Evolutionary conservation across 345 rosid species (phyloP), one percentile per base, ranked within the genome.

Genomic region (Microthlaspi erraticum): DNA sequence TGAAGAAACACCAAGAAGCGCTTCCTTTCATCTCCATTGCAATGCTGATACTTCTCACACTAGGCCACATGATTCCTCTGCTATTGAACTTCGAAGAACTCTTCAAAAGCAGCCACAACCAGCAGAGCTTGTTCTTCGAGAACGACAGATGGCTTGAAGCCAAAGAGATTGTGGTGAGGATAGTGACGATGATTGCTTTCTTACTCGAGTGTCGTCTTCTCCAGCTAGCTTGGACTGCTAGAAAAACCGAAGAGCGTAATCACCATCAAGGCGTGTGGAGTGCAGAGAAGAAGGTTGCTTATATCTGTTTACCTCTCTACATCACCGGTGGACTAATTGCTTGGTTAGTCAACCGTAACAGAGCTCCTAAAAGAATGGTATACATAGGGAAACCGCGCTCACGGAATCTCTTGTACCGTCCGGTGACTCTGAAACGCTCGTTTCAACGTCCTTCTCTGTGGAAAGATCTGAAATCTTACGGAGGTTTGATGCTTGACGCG

Each of bases 121-220:
- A 79, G 72, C 91, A 78, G 73, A 83, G 77, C 77, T 42, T 83
- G 71, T 82, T 91, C 74, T 84, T 87, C 14, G 85, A 80, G 48
- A 84, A 80, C 32, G 89, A 88, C 57, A 88, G 89, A 58, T 89
- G 97, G 98, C 84, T 93, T 5, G 92, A 91, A 80, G 86, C 83
- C 51, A 87, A 93, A 63, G 92, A 93, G 77, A 90, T 91, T 65
- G 74, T 86, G 16, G 96, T 91, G 18, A 78, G 97, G 77, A 81
- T 83, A 61, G 91, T 89, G 31, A 90, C 91, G 5, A 82, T 93
- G 90, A 73, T 89, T 49, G 98, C 94, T 57, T 89, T 91, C 74
- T 88, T 93, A 80, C 75, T 93, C 68, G 85, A 88, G 73, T 90
- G 87, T 34, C 84, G 87, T 42, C 83, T 93, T 76, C 88, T 93